Percentiles rank a stretch among this genome's conserved stretches.
These are phyloP conservation scores for Yamadazyma mexicana DNA, from an alignment of 1,139 yeast genomes.

Conservation along the genomic window DNA sequence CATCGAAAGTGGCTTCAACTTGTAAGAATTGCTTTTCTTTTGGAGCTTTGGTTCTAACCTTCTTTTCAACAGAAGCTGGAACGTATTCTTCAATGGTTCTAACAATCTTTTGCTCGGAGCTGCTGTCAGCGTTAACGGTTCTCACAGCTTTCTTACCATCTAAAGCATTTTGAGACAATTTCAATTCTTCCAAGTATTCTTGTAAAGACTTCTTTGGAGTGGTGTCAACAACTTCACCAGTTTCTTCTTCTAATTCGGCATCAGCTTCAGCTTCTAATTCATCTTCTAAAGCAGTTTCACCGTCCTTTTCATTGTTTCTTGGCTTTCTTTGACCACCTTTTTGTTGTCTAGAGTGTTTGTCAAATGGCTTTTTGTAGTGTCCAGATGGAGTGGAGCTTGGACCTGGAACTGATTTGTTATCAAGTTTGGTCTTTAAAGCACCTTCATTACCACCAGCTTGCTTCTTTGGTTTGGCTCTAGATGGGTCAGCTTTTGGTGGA, in stretches of 20 bases:
- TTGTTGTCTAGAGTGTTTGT: constrained; percentile 84
- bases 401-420: constrained; percentile 69
- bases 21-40: constrained; percentile 73
- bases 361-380: constrained; percentile 65
- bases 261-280: constrained; percentile 65
- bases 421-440: constrained; percentile 72
- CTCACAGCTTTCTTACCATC: constrained; percentile 45
- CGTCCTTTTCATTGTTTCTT: constrained; percentile 75
- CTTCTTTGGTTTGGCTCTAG: constrained; percentile 76
- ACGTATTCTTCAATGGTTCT: constrained; percentile 59
- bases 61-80: constrained; percentile 59
- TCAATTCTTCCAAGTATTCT: constrained; percentile 69
- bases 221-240: constrained; percentile 41
- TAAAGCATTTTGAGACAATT: constrained; percentile 48
- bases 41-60: constrained; percentile 58
- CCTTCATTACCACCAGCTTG: constrained; percentile 85
- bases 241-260: constrained; percentile 47
- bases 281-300: constrained; percentile 49
- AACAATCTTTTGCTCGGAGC: constrained; percentile 64
- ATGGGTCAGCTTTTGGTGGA: constrained; percentile 79
- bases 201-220: constrained; percentile 61
- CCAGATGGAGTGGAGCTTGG: constrained; percentile 54
- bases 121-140: constrained; percentile 60
- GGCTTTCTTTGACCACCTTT: constrained; percentile 82
- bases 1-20: constrained; percentile 64